These are phyloP conservation scores for Luzula sylvatica DNA, from an alignment of 176 grass and related monocot species.

Conservation along the genomic window DNA sequence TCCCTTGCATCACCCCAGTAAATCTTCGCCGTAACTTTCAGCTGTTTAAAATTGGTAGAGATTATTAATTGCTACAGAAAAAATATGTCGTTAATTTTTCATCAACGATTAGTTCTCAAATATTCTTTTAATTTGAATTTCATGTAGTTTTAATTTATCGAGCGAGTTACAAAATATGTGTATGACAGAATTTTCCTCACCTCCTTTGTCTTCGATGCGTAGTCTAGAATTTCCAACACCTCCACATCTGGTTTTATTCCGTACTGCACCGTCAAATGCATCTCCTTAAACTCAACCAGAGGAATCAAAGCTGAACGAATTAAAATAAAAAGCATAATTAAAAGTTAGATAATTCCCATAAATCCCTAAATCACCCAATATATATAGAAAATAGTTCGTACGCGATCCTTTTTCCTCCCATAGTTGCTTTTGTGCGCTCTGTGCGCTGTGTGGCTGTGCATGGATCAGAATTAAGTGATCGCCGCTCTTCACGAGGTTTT, in stretches of 20 bases:
- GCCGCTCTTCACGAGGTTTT: conserved; percentile 49
- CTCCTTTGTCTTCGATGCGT: conserved; percentile 40
- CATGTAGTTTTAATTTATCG: neutral
- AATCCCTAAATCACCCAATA: neutral
- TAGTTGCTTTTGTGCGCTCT: conserved; percentile 31
- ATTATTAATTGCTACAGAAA: neutral
- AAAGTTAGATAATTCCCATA: neutral
- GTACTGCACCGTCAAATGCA: conserved; percentile 44
- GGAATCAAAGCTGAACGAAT: conserved; percentile 52
- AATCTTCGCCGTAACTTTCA: conserved; percentile 47
- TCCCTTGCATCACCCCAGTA: conserved; percentile 76
- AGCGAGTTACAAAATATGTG: neutral
- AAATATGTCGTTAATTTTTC: no score
- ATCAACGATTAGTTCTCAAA: neutral
- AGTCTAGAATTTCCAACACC: conserved; percentile 40
- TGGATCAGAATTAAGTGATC: conserved; percentile 66
- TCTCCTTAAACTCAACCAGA: conserved; percentile 40
- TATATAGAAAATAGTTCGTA: neutral
- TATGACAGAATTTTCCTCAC: neutral
- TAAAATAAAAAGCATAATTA: neutral
- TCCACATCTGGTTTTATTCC: conserved; percentile 36
- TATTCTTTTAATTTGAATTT: neutral
- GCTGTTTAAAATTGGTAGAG: conserved; percentile 17
- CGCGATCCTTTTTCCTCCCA: conserved; percentile 50
- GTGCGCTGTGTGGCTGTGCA: conserved; percentile 29